Evolutionary conservation across 116 monocot species (phyloP), one percentile per base, ranked within the genome.

Genomic region (Posidonia oceanica): DNA sequence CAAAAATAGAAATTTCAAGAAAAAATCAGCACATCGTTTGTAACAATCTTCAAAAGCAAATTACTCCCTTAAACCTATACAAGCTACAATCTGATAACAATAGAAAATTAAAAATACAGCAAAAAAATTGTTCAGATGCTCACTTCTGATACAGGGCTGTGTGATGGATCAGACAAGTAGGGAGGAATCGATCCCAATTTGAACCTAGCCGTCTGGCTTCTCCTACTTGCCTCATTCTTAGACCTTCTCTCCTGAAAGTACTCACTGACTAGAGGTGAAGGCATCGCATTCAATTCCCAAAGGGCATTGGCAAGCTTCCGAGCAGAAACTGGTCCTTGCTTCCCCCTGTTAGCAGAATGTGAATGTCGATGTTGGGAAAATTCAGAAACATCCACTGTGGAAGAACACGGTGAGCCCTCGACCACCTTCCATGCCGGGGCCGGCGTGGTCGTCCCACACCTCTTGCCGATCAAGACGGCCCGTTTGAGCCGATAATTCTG

Each of bases 221-320:
- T 18, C 56, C 71, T 72, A 54, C 58, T 20, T 62, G 75, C 52
- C 59, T 66, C 75, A 16, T 41, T 67, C 54, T 58, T 60, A 8
- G 29, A 23, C 38, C 58, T 60, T 44, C 42, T 61, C 60, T 11
- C 72, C 44, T 63, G 75, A 52, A 63, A 37, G 14, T 22, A 14
- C 14, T 73, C 64, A 12, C 44, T 69, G 3, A 22, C 36, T 14
- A 51, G 75, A 56, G 76, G 59, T 39, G 83, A 75, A 48, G 76
- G 52, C 52, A 60, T 66, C 71, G 74, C 68, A 63, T 78, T 84
- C 66, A 85, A 63, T 52, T 79, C 83, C 89, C 89, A 89, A 2
- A 89, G 72, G 41, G 85, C 84, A 74, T 62, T 84, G 3, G 80
- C 89, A 63, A 89, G 89, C 77, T 89, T 89, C 66, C 89, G 67